Conservation (phyloP, 2,329 filamentous ascomycete genomes). For the Epichloe sp. region DNA sequence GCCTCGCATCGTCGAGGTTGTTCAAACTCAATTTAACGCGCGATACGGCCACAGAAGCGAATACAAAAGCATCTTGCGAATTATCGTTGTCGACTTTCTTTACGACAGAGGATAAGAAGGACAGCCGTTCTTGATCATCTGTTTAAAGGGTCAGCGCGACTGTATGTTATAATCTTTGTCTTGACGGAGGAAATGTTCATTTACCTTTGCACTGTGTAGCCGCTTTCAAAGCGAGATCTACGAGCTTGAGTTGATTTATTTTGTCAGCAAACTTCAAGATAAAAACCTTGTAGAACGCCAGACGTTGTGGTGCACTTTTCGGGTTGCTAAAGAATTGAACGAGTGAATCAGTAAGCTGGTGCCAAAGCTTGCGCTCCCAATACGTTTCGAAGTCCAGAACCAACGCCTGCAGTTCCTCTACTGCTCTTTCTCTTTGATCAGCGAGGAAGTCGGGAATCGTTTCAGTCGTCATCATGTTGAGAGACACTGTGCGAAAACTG, state of each 20-base stretch:
- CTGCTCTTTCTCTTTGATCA: slow-evolving; percentile 77
- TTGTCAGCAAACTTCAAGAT: slow-evolving; percentile 93
- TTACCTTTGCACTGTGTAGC: slow-evolving; percentile 70
- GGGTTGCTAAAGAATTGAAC: slow-evolving; percentile 77
- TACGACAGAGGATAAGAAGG: slow-evolving; percentile 71
- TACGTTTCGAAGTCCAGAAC: slow-evolving; percentile 89
- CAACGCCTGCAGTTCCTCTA: slow-evolving; percentile 74
- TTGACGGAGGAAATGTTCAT: background rate
- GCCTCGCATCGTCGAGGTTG: slow-evolving; percentile 70
- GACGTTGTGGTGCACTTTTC: slow-evolving; percentile 68
- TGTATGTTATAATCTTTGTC: background rate
- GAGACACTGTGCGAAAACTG: background rate
- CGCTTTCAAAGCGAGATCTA: slow-evolving; percentile 77
- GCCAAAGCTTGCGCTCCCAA: slow-evolving; percentile 98
- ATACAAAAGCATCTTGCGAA: slow-evolving; percentile 91
- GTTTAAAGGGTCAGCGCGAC: slow-evolving; percentile 4
- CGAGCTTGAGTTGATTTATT: slow-evolving; percentile 97
- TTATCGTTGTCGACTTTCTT: slow-evolving; percentile 83
- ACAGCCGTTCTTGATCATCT: slow-evolving; percentile 80
- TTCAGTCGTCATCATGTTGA: slow-evolving; percentile 60
- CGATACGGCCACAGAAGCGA: slow-evolving; percentile 81
- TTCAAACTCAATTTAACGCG: slow-evolving; percentile 71
- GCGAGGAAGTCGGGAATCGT: slow-evolving; percentile 84
- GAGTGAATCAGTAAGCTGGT: slow-evolving; percentile 86
- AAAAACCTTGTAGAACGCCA: slow-evolving; percentile 88